Conservation (phyloP, 108 stramenopile genomes). For the Nitzschia inconspicua region DNA sequence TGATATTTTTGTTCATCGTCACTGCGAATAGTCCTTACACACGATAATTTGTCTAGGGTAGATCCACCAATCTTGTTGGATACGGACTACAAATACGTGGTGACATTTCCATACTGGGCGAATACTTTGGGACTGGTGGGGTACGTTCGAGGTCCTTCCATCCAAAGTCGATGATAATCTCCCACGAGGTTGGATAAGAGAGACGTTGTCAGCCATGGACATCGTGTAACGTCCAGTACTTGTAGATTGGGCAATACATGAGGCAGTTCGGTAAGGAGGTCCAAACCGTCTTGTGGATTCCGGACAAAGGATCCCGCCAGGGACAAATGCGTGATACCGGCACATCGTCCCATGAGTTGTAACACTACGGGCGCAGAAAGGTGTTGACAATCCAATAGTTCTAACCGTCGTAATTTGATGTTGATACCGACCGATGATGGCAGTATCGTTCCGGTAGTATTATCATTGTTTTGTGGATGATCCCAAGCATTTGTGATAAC, state of each 20-base stretch:
- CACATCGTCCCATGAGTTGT: slow-evolving; percentile 9
- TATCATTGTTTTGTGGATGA: not conserved
- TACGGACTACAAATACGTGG: too few relatives aligned
- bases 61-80: too few relatives aligned
- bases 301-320: slow-evolving; percentile 20
- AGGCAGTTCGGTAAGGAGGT: not conserved
- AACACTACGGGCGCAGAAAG: slow-evolving; percentile 2
- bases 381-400: slow-evolving; percentile 14
- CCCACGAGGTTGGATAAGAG: not conserved
- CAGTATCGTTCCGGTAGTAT: not conserved
- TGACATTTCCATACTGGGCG: too few relatives aligned
- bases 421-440: slow-evolving; percentile 11
- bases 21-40: too few relatives aligned
- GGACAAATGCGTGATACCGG: slow-evolving; percentile 23
- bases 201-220: slow-evolving; percentile 13
- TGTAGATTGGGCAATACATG: slow-evolving; percentile 12
- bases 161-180: not conserved
- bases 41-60: too few relatives aligned
- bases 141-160: too few relatives aligned
- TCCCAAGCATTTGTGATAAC: not conserved
- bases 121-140: too few relatives aligned
- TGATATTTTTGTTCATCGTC: too few relatives aligned
- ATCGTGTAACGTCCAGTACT: slow-evolving; percentile 22
- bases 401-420: slow-evolving; percentile 16
- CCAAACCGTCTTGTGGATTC: not conserved